These are phyloP conservation scores for Ramichloridium luteum DNA, from an alignment of 2,329 filamentous ascomycete genomes.

Conservation along the genomic window DNA sequence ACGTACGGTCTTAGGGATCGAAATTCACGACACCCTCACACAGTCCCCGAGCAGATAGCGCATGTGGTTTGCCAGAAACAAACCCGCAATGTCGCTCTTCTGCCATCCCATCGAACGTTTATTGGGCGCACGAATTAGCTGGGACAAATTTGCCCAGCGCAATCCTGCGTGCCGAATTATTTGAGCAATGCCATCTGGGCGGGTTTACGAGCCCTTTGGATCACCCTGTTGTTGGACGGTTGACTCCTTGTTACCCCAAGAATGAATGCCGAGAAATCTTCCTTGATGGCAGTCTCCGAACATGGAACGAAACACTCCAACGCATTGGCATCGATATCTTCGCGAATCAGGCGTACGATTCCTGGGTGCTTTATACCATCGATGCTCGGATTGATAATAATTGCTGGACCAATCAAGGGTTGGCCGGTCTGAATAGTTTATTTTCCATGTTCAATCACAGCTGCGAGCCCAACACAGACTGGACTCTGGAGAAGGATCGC, in stretches of 20 bases:
- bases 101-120: too few relatives aligned
- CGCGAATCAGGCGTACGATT: conserved; percentile 46
- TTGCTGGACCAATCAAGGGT: conserved; percentile 52
- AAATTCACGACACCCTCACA: too few relatives aligned
- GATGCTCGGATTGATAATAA: conserved; percentile 78
- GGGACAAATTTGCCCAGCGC: too few relatives aligned
- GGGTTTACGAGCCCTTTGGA: conserved; percentile 20
- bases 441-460: conserved; percentile 95
- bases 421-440: conserved; percentile 55
- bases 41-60: too few relatives aligned
- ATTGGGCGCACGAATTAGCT: too few relatives aligned
- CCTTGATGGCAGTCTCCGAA: conserved; percentile 58
- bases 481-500: conserved; percentile 41
- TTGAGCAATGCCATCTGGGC: too few relatives aligned
- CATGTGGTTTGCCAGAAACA: too few relatives aligned
- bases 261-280: conserved; percentile 41
- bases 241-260: conserved; percentile 17
- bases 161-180: too few relatives aligned
- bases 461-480: conserved; percentile 81
- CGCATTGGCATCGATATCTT: conserved; percentile 73
- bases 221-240: conserved; percentile 16
- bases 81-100: too few relatives aligned
- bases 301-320: conserved; percentile 59
- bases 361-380: conserved; percentile 80
- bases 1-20: too few relatives aligned